phyloP scores from a whole-genome alignment of 805 yeast genomes.

The Ogataea paraovalis region DNA sequence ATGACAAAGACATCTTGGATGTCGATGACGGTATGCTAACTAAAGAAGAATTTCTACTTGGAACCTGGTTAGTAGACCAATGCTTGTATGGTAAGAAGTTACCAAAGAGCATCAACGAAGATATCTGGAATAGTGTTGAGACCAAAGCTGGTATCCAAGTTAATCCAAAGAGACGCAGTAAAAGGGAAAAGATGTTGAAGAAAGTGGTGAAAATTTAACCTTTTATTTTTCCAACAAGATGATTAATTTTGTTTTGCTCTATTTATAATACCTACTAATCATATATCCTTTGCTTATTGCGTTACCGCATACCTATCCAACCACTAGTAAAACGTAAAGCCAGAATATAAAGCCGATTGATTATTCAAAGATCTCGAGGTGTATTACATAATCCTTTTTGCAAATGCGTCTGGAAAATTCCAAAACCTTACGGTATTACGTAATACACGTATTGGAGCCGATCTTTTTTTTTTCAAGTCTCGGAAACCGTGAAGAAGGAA shows the following conservation, averaged over 20 bases:
- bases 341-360: too few relatives aligned
- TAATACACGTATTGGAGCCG: too few relatives aligned
- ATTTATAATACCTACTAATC: too few relatives aligned
- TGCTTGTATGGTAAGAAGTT: slow-evolving; percentile 89
- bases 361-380: too few relatives aligned
- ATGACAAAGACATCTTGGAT: slow-evolving; percentile 46
- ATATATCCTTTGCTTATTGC: too few relatives aligned
- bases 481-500: background rate
- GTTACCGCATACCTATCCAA: too few relatives aligned
- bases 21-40: slow-evolving; percentile 71
- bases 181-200: slow-evolving; percentile 20
- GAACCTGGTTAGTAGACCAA: slow-evolving; percentile 97
- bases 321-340: too few relatives aligned
- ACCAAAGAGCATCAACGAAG: slow-evolving; percentile 62
- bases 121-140: slow-evolving; percentile 78
- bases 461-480: background rate
- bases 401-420: slow-evolving; percentile 1
- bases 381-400: too few relatives aligned
- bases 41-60: slow-evolving; percentile 83
- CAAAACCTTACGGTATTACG: background rate
- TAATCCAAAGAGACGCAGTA: slow-evolving; percentile 14
- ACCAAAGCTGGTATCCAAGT: slow-evolving; percentile 23
- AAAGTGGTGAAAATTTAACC: slow-evolving; percentile 14
- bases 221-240: background rate
- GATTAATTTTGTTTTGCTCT: too few relatives aligned